Conservation (phyloP, 2,329 filamentous ascomycete species). For the Aspergillus sp. region DNA sequence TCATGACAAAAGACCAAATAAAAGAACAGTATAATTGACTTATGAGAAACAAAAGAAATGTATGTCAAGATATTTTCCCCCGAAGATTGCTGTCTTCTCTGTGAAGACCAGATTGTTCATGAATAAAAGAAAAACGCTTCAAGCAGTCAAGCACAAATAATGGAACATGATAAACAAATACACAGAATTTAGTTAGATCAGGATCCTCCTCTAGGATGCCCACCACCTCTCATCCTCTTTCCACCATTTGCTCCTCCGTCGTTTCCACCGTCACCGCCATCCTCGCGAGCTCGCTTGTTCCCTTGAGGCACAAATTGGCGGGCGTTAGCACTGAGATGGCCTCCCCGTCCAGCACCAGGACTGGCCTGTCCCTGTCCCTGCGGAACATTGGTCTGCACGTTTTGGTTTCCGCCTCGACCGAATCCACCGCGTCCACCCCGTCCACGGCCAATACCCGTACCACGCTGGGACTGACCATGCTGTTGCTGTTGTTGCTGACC, state of each 20-base stretch:
- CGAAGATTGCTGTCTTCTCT: neutral
- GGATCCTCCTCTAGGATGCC: constrained; percentile 32
- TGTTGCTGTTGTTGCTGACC: constrained; percentile 27
- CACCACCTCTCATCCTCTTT: constrained; percentile 50
- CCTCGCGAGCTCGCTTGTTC: constrained; percentile 57
- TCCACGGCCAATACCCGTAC: constrained; percentile 44
- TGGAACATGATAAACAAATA: neutral
- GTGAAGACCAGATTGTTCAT: neutral
- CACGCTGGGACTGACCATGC: constrained; percentile 29
- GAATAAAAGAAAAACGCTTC: neutral
- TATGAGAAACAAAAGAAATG: constrained; percentile 1
- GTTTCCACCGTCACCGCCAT: constrained; percentile 40
- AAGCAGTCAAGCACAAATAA: constrained; percentile 1
- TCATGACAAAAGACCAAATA: neutral
- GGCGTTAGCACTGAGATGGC: constrained; percentile 50
- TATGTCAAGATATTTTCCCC: neutral
- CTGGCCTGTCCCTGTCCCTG: constrained; percentile 29
- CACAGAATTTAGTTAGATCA: constrained; percentile 12
- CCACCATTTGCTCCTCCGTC: constrained; percentile 40
- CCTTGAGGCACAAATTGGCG: constrained; percentile 58
- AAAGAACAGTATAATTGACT: neutral
- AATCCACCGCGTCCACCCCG: constrained; percentile 43
- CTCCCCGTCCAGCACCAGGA: constrained; percentile 31
- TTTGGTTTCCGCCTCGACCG: constrained; percentile 41
- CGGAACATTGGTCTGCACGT: constrained; percentile 38